These are phyloP conservation scores for Gelatoporia subvermispora DNA, from an alignment of 768 basidiomycete genomes.

Conservation along the genomic window DNA sequence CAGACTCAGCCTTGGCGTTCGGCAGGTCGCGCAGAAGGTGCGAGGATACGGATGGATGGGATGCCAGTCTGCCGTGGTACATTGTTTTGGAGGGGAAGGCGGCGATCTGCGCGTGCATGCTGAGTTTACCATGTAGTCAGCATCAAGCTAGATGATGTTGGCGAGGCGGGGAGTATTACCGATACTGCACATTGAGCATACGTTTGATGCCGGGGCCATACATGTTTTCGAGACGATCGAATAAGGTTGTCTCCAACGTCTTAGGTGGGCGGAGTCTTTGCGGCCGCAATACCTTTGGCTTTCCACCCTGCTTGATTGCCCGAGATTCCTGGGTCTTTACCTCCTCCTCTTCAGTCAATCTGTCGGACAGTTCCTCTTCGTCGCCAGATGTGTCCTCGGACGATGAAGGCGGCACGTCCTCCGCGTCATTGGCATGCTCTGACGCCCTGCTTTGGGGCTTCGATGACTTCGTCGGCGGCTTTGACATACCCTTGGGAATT, in stretches of 20 bases:
- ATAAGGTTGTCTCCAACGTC: constrained; percentile 84
- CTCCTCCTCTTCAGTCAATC: constrained; percentile 6
- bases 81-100: constrained; percentile 80
- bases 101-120: constrained; percentile 87
- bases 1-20: constrained; percentile 41
- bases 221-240: constrained; percentile 86
- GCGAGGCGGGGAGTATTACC: constrained; percentile 39
- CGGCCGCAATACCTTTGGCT: background rate
- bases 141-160: background rate
- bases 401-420: background rate
- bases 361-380: background rate
- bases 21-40: constrained; percentile 73
- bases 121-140: constrained; percentile 22
- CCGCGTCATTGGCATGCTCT: background rate
- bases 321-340: constrained; percentile 3
- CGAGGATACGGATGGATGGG: constrained; percentile 64
- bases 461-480: background rate
- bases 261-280: constrained; percentile 49
- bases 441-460: background rate
- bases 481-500: background rate
- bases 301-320: constrained; percentile 4
- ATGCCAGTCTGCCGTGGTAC: constrained; percentile 66
- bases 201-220: constrained; percentile 80
- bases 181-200: constrained; percentile 88
- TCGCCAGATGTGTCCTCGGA: background rate